phyloP scores from a whole-genome alignment of 2,329 filamentous ascomycete genomes.

The Aspergillus piperis region DNA sequence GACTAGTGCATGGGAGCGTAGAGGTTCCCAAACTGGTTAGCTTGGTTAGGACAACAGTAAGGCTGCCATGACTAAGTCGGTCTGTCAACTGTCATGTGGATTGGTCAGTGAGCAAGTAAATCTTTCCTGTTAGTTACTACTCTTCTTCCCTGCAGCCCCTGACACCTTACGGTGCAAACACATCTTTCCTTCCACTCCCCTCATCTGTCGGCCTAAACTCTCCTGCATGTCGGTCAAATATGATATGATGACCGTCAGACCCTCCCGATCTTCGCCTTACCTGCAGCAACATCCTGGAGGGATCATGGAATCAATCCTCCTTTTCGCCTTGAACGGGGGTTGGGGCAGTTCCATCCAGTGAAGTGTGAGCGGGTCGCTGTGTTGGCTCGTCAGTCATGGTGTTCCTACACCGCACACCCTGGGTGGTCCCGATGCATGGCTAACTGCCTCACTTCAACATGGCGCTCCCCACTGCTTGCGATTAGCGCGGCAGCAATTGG shows the following conservation, averaged over 20 bases:
- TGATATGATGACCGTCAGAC: constrained; percentile 1
- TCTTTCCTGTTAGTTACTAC: not conserved
- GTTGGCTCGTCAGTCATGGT: constrained; percentile 23
- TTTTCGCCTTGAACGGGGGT: constrained; percentile 3
- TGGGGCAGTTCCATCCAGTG: not conserved
- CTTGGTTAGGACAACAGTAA: no score
- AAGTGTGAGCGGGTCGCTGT: constrained; percentile 20
- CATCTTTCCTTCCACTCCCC: no score
- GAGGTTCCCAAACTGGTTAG: no score
- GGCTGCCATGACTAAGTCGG: not conserved
- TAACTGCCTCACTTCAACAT: constrained; percentile 27
- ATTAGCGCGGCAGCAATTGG: constrained; percentile 21
- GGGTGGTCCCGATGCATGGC: constrained; percentile 24
- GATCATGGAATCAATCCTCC: constrained; percentile 10
- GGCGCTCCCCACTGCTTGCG: constrained; percentile 22
- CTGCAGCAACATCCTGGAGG: constrained; percentile 6
- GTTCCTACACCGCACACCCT: constrained; percentile 21
- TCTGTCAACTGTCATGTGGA: not conserved
- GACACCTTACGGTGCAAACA: not conserved
- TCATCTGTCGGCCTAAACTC: constrained; percentile 7
- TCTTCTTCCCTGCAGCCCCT: not conserved
- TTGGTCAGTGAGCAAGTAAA: not conserved
- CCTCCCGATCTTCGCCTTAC: constrained; percentile 4
- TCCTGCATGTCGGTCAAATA: constrained; percentile 11
- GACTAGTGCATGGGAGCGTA: not conserved